Evolutionary conservation across 108 stramenopile genomes (phyloP), one percentile per base, ranked within the genome.

Genomic region (Stephanodiscus triporus): DNA sequence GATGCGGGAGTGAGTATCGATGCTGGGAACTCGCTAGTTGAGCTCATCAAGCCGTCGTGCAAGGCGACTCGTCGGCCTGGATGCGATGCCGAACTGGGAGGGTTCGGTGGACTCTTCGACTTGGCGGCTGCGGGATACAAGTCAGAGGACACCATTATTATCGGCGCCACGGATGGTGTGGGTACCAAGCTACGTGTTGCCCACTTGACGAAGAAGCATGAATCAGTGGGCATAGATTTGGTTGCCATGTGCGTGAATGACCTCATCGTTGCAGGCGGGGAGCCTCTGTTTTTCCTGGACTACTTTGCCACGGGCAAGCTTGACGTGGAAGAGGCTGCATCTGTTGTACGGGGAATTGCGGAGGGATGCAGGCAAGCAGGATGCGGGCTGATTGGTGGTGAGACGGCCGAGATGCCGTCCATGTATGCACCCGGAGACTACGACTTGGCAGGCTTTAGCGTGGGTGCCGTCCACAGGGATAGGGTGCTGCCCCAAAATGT

Each of bases 381-480:
- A 45, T 98, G 97, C 80, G 98, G 96, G 11, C 87, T 99, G 13
- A 93, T 97, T 77, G 98, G 98, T 17, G 98, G 98, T 9, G 98
- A 99, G 80, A 98, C 98, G 24, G 98, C 98, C n/a, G 98, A 99
- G 69, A 99, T 99, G 97, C 97, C 98, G n/a, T 95, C 94, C 58
- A 96, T 99, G 96, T 99, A 99, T 73, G 88, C 88, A n/a, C 89
- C 91, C 23, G 98, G 97, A 29, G 96, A 97, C 68, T 99, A 97
- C 77, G 98, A 99, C 87, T 79, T 99, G 40, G 98, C 97, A 48
- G 98, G 98, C 36, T 99, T 99, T 73, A 87, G 88, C 59, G 98
- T 99, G 26, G 98, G 98, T 36, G 98, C 98, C n/a, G 97, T 99
- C 20, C 70, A 81, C 61, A 87, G 85, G 66, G 86, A 84, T 60